These are phyloP conservation scores for Lipomyces starkeyi DNA, from an alignment of 805 yeast species.

Conservation along the genomic window DNA sequence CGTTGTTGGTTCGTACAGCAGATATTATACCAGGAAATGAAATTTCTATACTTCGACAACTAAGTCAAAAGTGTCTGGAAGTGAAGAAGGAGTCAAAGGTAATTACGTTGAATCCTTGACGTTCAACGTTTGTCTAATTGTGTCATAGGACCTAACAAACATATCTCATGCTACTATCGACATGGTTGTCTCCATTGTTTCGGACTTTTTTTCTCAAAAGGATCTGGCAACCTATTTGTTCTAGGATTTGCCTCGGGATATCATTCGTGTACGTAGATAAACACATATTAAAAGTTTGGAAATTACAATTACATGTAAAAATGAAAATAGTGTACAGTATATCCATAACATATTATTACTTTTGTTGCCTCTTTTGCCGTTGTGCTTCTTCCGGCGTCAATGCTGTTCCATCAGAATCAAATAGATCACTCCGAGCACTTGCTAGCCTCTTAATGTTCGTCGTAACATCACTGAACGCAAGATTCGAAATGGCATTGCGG, in stretches of 20 bases:
- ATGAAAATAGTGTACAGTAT: conserved; percentile 7
- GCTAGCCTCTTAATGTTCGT: conserved; percentile 49
- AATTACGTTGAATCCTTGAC: background rate
- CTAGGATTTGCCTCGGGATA: background rate
- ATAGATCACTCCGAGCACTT: conserved; percentile 43
- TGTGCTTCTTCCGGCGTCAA: conserved; percentile 38
- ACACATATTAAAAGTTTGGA: background rate
- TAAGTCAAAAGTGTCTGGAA: conserved; percentile 48
- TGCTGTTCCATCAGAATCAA: conserved; percentile 38
- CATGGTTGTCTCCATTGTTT: conserved; percentile 37
- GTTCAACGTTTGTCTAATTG: background rate
- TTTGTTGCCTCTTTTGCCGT: conserved; percentile 30
- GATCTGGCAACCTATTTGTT: conserved; percentile 34
- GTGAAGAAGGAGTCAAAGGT: conserved; percentile 3
- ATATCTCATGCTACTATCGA: conserved; percentile 37
- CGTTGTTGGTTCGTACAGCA: conserved; percentile 50
- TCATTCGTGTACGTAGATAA: background rate
- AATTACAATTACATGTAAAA: background rate
- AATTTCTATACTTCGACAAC: conserved; percentile 50
- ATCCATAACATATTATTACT: background rate
- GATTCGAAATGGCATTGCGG: conserved; percentile 46
- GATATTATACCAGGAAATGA: conserved; percentile 49
- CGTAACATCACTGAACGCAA: conserved; percentile 46
- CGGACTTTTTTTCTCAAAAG: conserved; percentile 38
- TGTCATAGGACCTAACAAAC: conserved; percentile 27